Conservation (phyloP, 2,329 filamentous ascomycete genomes). For the Neofusicoccum cordaticola region DNA sequence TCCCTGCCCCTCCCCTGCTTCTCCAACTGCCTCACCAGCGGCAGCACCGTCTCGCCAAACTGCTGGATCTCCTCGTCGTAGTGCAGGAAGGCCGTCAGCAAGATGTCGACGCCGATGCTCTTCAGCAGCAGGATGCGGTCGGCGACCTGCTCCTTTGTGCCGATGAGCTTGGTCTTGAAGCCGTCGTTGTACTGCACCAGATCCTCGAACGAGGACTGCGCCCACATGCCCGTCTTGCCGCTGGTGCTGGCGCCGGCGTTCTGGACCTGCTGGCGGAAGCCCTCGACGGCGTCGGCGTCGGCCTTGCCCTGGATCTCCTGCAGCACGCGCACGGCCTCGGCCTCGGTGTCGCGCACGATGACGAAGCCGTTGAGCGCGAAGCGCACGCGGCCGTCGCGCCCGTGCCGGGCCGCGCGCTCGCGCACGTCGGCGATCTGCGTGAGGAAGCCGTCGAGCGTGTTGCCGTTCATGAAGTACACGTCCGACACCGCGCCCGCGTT, state of each 20-base stretch:
- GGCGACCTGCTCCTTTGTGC: conserved; percentile 52
- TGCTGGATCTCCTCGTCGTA: conserved; percentile 53
- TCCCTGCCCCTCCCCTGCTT: conserved; percentile 49
- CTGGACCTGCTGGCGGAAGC: conserved; percentile 49
- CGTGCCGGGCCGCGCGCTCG: conserved; percentile 44
- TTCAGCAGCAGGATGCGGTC: conserved; percentile 50
- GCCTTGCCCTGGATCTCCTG: conserved; percentile 55
- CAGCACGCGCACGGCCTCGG: conserved; percentile 49
- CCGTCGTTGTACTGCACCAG: conserved; percentile 56
- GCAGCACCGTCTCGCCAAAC: conserved; percentile 48
- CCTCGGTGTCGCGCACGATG: conserved; percentile 50
- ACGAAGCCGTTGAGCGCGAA: conserved; percentile 53
- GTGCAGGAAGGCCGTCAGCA: conserved; percentile 50
- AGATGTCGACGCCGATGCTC: conserved; percentile 44
- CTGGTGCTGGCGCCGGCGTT: conserved; percentile 49
- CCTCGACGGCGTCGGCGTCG: conserved; percentile 49
- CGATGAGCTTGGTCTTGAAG: conserved; percentile 56
- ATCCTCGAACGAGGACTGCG: conserved; percentile 51
- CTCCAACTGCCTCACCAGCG: conserved; percentile 49
- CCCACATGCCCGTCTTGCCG: conserved; percentile 55
- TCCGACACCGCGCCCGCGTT: conserved; percentile 50
- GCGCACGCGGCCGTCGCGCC: conserved; percentile 45
- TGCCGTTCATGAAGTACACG: conserved; percentile 59
- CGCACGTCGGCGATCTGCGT: conserved; percentile 51
- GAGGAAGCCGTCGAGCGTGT: conserved; percentile 53